Evolutionary conservation across 1,139 yeast genomes (phyloP).

Genomic region (Diutina neorugosa): DNA sequence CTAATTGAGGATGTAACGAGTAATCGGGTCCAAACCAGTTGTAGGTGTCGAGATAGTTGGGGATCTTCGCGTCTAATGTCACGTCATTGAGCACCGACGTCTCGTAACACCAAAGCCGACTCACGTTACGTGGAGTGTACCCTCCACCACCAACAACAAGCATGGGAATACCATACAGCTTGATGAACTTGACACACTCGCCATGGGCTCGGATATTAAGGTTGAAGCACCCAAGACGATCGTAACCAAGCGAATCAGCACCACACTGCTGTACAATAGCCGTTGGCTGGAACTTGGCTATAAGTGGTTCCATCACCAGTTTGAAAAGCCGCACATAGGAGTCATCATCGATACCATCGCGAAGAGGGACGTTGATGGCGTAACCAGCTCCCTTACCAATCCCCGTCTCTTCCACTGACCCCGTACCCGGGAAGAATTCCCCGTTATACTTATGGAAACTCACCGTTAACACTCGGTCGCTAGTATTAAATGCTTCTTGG

Average conservation of each 20-base stretch:
- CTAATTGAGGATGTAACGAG: constrained; percentile 78
- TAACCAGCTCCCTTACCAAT: constrained; percentile 80
- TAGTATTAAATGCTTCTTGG: constrained; percentile 91
- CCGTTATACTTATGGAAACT: constrained; percentile 94
- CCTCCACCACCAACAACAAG: constrained; percentile 97
- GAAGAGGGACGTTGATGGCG: constrained; percentile 82
- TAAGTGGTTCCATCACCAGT: constrained; percentile 78
- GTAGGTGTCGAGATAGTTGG: constrained; percentile 69
- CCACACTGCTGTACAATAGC: constrained; percentile 95
- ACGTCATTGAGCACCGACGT: constrained; percentile 80
- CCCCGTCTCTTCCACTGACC: constrained; percentile 78
- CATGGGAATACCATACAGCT: constrained; percentile 79
- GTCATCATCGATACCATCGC: constrained; percentile 94
- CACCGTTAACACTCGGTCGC: constrained; percentile 91
- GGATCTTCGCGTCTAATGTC: constrained; percentile 62
- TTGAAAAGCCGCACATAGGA: constrained; percentile 69
- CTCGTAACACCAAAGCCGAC: constrained; percentile 91
- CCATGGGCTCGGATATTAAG: constrained; percentile 88
- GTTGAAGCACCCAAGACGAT: constrained; percentile 87
- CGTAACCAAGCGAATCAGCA: constrained; percentile 91
- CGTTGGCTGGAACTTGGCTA: constrained; percentile 75
- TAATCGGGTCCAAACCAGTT: constrained; percentile 90
- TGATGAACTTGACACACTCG: constrained; percentile 81
- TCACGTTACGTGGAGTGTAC: constrained; percentile 90
- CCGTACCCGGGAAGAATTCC: constrained; percentile 95